phyloP scores from a whole-genome alignment of 352 stramenopile species.

The Phytophthora sp. region DNA sequence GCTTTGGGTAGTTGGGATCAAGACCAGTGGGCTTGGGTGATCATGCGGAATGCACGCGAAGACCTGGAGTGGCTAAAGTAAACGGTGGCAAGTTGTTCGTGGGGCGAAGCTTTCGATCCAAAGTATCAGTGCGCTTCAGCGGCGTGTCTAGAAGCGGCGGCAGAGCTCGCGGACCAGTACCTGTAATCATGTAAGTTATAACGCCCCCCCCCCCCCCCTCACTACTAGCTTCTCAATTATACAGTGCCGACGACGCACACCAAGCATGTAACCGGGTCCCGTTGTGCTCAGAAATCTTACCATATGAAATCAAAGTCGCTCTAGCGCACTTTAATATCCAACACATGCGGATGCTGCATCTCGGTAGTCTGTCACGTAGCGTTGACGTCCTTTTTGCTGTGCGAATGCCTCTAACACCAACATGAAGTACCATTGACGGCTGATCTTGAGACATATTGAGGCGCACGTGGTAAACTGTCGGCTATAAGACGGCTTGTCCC shows the following conservation, averaged over 20 bases:
- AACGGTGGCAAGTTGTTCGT: slow-evolving; percentile 61
- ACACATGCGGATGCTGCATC: no score
- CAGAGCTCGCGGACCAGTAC: slow-evolving; percentile 26
- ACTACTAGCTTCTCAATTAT: no score
- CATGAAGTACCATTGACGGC: not conserved
- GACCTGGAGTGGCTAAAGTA: slow-evolving; percentile 66
- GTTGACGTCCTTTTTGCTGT: no score
- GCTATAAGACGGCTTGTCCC: slow-evolving; percentile 6
- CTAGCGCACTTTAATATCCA: no score
- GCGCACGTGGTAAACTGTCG: slow-evolving; percentile 24
- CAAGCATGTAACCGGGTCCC: no score
- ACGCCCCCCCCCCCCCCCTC: no score
- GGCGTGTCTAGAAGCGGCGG: slow-evolving; percentile 45
- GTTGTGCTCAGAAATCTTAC: no score
- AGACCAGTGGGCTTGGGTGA: slow-evolving; percentile 63
- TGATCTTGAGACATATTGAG: slow-evolving; percentile 30
- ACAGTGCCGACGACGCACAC: no score
- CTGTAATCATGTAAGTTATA: slow-evolving; percentile 22
- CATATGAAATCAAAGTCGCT: not conserved
- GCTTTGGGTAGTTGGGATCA: slow-evolving; percentile 62
- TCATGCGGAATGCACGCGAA: slow-evolving; percentile 51
- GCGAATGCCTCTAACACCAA: not conserved
- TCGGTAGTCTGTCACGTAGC: slow-evolving; percentile 4
- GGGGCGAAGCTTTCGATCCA: slow-evolving; percentile 71
- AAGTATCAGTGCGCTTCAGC: slow-evolving; percentile 76